Conservation (phyloP, 192 early-diverging fungal species). For the Geranomyces michiganensis region DNA sequence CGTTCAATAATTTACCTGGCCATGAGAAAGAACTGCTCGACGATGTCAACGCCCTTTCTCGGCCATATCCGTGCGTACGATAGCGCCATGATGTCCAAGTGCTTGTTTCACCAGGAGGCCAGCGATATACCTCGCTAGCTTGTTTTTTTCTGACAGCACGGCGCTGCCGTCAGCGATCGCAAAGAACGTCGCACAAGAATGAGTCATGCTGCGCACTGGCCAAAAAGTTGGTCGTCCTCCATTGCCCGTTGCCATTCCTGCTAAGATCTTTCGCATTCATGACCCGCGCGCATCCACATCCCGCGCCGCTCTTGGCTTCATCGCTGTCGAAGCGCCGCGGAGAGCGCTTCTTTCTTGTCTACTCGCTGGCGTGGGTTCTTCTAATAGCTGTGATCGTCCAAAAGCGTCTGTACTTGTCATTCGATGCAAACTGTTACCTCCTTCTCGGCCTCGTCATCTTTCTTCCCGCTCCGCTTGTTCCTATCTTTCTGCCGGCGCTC, state of each 20-base stretch:
- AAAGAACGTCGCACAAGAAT: too few species aligned
- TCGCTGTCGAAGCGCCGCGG: slow-evolving; percentile 14
- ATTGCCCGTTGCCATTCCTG: too few species aligned
- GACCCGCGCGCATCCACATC: background rate
- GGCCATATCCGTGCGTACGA: slow-evolving; percentile 21
- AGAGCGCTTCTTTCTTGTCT: slow-evolving; percentile 18
- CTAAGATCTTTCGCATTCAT: too few species aligned
- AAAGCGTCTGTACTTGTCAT: background rate
- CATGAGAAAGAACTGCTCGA: slow-evolving; percentile 22
- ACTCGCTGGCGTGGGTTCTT: background rate
- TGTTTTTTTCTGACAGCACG: too few species aligned
- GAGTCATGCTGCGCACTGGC: too few species aligned
- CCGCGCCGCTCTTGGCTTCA: slow-evolving; percentile 2
- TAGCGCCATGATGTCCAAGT: slow-evolving; percentile 27
- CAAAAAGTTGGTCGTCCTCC: too few species aligned
- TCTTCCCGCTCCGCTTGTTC: background rate
- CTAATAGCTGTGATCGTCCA: background rate
- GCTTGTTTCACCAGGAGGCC: too few species aligned
- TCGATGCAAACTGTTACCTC: background rate
- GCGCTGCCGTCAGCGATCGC: too few species aligned
- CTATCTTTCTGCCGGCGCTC: background rate
- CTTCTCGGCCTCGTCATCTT: slow-evolving; percentile 3
- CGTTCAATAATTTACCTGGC: slow-evolving; percentile 17
- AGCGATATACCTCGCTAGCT: too few species aligned
- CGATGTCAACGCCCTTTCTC: slow-evolving; percentile 16